Evolutionary conservation across 202 grass and related monocot genomes (phyloP), one percentile per base, ranked within the genome.

Genomic region (Digitaria exilis): DNA sequence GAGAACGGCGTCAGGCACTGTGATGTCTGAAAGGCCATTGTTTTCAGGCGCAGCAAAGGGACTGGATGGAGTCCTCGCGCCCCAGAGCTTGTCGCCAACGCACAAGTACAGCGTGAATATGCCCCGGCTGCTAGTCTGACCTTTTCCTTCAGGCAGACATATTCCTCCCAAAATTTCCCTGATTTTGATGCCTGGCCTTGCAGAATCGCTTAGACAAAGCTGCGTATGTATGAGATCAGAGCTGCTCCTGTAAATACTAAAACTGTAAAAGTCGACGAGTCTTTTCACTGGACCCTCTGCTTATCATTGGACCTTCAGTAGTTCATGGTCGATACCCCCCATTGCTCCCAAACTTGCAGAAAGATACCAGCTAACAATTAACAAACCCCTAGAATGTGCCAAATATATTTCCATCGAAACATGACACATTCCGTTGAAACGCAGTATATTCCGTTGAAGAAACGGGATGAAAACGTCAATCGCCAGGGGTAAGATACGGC

Each of bases 61-160:
- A 24, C 82, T 46, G 37, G n/a, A n/a, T n/a, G n/a, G 45, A 67
- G 65, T 34, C 60, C n/a, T n/a, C n/a, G n/a, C n/a, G n/a, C n/a
- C n/a, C n/a, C 58, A 59, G 67, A 35, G 50, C 22, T 51, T 69
- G 50, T 59, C 29, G 17, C 75, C 75, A 79, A 41, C 22, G 58
- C 30, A 57, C 68, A 79, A 84, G 61, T 75, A 80, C 69, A 52
- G 60, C 25, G 21, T 74, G 59, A 88, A 84, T 74, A 67, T 80
- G 76, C 59, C 2, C 32, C 57, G n/a, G 37, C 66, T 57, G 19
- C 72, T 14, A 1, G 43, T 50, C 46, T 56, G 46, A 41, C 26
- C 71, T 71, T 29, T 60, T 88, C 71, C 63, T 57, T 22, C 19
- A n/a, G 21, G 13, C 66, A 58, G 66, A 39, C 57, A 83, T 65